Evolutionary conservation across 192 early-diverging fungal genomes (phyloP).

Genomic region (Coemansia sp.): DNA sequence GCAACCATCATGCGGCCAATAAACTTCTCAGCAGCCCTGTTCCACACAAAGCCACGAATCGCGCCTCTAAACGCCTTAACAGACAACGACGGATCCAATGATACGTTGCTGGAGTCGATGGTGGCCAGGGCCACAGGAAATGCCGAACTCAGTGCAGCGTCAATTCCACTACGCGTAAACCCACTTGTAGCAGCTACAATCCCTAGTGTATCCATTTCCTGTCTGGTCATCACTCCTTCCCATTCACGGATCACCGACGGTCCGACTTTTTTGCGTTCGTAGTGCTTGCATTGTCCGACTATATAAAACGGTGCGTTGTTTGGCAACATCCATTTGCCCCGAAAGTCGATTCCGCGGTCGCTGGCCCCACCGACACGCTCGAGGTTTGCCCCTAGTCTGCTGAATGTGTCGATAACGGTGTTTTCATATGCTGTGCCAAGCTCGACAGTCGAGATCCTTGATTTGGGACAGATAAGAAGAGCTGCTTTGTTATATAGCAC

Average conservation of each 20-base stretch:
- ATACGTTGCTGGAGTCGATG: not conserved
- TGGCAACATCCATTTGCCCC: constrained; percentile 34
- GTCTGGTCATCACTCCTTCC: constrained; percentile 52
- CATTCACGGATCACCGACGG: constrained; percentile 49
- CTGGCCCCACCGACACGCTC: constrained; percentile 42
- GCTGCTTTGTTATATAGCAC: too few species aligned
- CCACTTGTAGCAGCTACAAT: constrained; percentile 38
- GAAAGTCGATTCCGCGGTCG: constrained; percentile 45
- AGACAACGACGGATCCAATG: not conserved
- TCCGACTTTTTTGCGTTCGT: constrained; percentile 47
- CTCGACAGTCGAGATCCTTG: constrained; percentile 31
- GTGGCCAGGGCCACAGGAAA: constrained; percentile 44
- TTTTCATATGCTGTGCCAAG: constrained; percentile 41
- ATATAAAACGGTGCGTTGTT: constrained; percentile 27
- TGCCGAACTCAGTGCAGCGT: constrained; percentile 35
- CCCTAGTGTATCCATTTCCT: constrained; percentile 38
- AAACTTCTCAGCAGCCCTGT: constrained; percentile 38
- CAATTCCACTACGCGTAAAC: constrained; percentile 28
- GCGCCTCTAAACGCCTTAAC: not conserved
- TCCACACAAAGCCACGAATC: constrained; percentile 50
- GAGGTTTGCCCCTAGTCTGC: constrained; percentile 26
- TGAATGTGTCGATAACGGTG: constrained; percentile 21
- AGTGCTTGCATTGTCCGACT: constrained; percentile 49
- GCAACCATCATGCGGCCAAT: constrained; percentile 37
- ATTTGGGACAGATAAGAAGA: too few species aligned